These are phyloP conservation scores for Monilinia fructicola DNA, from an alignment of 2,329 filamentous ascomycete species.

Conservation along the genomic window DNA sequence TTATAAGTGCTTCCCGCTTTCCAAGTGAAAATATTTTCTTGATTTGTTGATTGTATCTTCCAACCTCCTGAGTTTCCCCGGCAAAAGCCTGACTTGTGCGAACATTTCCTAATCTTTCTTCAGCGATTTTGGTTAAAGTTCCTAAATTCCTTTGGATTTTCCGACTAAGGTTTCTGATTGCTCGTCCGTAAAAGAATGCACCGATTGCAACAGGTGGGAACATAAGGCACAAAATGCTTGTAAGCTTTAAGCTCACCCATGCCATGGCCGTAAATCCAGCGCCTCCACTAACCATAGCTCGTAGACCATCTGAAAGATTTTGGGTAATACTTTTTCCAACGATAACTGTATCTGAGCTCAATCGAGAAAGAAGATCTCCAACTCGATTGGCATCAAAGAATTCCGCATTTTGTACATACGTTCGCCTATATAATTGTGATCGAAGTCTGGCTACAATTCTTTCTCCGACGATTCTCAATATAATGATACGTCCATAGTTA, in stretches of 20 bases:
- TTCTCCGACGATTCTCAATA: slow-evolving; percentile 91
- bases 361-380: slow-evolving; percentile 90
- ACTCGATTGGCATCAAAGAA: slow-evolving; percentile 98
- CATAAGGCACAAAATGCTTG: slow-evolving; percentile 80
- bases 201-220: slow-evolving; percentile 88
- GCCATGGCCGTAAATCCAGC: slow-evolving; percentile 92
- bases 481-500: slow-evolving; percentile 91
- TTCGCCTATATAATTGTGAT: slow-evolving; percentile 85
- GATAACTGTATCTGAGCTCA: slow-evolving; percentile 95
- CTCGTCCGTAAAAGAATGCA: slow-evolving; percentile 87
- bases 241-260: slow-evolving; percentile 90
- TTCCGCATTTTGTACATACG: slow-evolving; percentile 95
- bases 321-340: slow-evolving; percentile 98
- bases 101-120: slow-evolving; percentile 95
- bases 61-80: slow-evolving; percentile 85
- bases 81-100: slow-evolving; percentile 96
- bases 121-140: slow-evolving; percentile 91
- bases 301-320: slow-evolving; percentile 93
- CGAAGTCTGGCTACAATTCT: slow-evolving; percentile 87
- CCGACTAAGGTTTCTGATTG: slow-evolving; percentile 84
- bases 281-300: slow-evolving; percentile 83
- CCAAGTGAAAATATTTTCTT: slow-evolving; percentile 89
- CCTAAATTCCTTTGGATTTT: slow-evolving; percentile 93
- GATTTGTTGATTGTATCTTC: slow-evolving; percentile 88
- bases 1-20: slow-evolving; percentile 80